A percentile compares a stretch with the other conserved stretches of the same genome.
phyloP scores from a whole-genome alignment of 805 yeast genomes.

The Wickerhamiella musiphila region DNA sequence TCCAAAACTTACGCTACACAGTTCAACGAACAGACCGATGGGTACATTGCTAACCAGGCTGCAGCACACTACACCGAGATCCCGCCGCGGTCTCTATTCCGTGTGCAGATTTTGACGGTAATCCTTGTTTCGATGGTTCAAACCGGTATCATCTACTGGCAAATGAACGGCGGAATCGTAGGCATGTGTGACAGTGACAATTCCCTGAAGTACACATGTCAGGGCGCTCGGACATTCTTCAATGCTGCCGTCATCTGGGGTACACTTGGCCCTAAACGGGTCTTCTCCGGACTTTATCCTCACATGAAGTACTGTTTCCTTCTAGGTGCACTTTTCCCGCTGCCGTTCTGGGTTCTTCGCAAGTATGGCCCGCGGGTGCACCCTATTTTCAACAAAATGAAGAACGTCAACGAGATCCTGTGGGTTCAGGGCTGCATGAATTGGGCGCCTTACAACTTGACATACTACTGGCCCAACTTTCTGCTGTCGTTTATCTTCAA shows the following conservation, averaged over 20 bases:
- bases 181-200: constrained; percentile 25
- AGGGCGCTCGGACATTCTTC: constrained; percentile 27
- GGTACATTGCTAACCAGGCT: constrained; percentile 38
- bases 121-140: constrained; percentile 8
- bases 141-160: constrained; percentile 10
- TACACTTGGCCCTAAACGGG: constrained; percentile 38
- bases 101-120: constrained; percentile 8
- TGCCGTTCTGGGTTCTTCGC: constrained; percentile 9
- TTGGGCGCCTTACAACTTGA: constrained; percentile 14
- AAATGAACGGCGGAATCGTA: constrained; percentile 9
- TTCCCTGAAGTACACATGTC: constrained; percentile 27
- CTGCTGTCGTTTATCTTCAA: constrained; percentile 35
- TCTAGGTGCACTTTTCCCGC: constrained; percentile 26
- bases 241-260: constrained; percentile 41
- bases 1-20: constrained; percentile 35
- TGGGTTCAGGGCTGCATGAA: constrained; percentile 30
- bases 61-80: constrained; percentile 33
- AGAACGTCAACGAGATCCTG: constrained; percentile 20
- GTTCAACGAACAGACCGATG: constrained; percentile 46
- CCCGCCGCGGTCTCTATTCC: constrained; percentile 11
- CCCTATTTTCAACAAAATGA: not conserved
- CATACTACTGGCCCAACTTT: constrained; percentile 7
- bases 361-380: constrained; percentile 5
- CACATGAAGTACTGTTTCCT: constrained; percentile 44
- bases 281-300: constrained; percentile 37